Conservation (phyloP, 352 stramenopile genomes). For the Elongisporangium prolatum region DNA sequence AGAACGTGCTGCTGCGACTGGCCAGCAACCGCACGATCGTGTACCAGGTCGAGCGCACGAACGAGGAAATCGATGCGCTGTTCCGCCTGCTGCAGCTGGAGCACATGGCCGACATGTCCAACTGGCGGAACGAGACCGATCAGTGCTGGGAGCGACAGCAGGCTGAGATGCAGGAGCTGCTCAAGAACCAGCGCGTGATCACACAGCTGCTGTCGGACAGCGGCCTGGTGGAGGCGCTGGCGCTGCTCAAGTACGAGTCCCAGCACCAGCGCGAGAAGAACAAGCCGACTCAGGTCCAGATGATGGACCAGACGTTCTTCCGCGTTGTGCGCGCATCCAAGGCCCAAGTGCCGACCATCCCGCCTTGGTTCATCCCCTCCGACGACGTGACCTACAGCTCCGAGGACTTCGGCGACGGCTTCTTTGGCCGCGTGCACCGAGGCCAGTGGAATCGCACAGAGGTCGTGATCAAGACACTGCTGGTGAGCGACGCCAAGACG, state of each 20-base stretch:
- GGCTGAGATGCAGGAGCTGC: neutral
- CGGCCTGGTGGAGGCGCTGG: conserved; percentile 17
- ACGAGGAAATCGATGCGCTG: conserved; percentile 16
- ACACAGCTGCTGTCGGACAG: conserved; percentile 4
- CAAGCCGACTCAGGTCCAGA: conserved; percentile 4
- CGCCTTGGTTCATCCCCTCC: conserved; percentile 14
- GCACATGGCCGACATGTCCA: conserved; percentile 16
- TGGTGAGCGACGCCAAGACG: neutral
- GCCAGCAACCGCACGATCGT: conserved; percentile 11
- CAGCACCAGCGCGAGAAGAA: conserved; percentile 8
- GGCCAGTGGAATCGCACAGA: too few species aligned
- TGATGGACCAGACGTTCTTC: conserved; percentile 14
- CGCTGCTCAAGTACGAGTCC: conserved; percentile 22
- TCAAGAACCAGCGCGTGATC: conserved; percentile 8
- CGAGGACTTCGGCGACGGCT: conserved; percentile 8
- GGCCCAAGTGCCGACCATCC: conserved; percentile 4
- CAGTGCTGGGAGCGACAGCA: conserved; percentile 6
- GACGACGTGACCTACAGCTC: conserved; percentile 16
- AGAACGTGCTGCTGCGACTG: conserved; percentile 12
- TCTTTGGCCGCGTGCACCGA: too few species aligned
- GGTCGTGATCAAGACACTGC: neutral
- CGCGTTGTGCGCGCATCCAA: conserved; percentile 9
- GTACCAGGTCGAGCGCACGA: conserved; percentile 9
- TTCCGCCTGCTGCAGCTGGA: conserved; percentile 17
- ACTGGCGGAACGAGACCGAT: conserved; percentile 8